phyloP scores from a whole-genome alignment of 805 yeast species.

The Wickerhamomyces rabaulensis region DNA sequence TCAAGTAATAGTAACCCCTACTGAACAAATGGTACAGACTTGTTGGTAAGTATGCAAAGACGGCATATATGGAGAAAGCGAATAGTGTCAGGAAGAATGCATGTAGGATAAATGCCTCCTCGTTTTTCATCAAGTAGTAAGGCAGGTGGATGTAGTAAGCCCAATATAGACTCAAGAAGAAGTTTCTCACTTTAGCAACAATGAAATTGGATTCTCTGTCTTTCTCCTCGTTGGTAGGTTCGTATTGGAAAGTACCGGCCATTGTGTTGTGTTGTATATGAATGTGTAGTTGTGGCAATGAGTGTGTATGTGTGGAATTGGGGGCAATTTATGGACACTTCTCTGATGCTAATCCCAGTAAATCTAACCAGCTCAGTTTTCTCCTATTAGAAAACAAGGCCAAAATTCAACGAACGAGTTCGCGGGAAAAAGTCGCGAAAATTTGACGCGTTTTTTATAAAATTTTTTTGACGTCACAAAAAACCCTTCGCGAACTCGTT shows the following conservation, averaged over 20 bases:
- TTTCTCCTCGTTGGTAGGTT: constrained; percentile 25
- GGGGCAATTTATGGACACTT: too few relatives aligned
- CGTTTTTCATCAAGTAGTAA: constrained; percentile 37
- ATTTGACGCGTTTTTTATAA: too few relatives aligned
- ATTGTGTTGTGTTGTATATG: constrained; percentile 3
- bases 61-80: constrained; percentile 34
- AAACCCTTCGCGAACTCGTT: too few relatives aligned
- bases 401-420: neutral
- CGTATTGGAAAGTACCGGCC: constrained; percentile 26
- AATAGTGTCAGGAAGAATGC: constrained; percentile 31
- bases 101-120: constrained; percentile 37
- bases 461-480: too few relatives aligned
- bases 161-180: constrained; percentile 34
- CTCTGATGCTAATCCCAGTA: too few relatives aligned
- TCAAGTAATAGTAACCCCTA: constrained; percentile 27
- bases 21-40: constrained; percentile 18
- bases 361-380: neutral
- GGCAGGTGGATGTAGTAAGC: constrained; percentile 40
- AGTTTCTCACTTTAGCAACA: constrained; percentile 23
- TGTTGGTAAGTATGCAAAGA: constrained; percentile 27
- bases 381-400: neutral
- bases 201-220: constrained; percentile 21
- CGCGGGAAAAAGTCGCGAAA: neutral
- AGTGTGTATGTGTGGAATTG: too few relatives aligned
- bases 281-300: neutral